These are phyloP conservation scores for Pseudogymnoascus sp. DNA, from an alignment of 2,329 filamentous ascomycete species.

Conservation along the genomic window DNA sequence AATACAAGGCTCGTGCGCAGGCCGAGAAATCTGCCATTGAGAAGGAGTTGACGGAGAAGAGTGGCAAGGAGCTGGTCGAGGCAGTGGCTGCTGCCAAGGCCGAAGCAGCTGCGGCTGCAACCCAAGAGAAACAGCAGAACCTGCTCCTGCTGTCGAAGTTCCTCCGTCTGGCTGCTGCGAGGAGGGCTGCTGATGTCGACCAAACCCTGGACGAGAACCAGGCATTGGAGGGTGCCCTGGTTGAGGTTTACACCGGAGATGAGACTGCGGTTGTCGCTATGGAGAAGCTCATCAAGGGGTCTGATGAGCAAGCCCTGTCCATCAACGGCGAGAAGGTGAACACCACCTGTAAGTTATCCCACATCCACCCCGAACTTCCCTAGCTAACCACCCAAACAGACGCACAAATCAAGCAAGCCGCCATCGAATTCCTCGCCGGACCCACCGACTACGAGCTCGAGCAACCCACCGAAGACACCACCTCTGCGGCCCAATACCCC, in stretches of 20 bases:
- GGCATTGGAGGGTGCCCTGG: constrained; percentile 71
- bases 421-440: constrained; percentile 44
- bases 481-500: constrained; percentile 29
- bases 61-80: constrained; percentile 38
- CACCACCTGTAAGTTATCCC: constrained; percentile 58
- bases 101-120: constrained; percentile 46
- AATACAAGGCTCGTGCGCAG: constrained; percentile 54
- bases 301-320: constrained; percentile 56
- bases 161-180: constrained; percentile 66
- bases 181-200: constrained; percentile 58
- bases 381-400: constrained; percentile 32
- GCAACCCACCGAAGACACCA: constrained; percentile 18
- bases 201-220: constrained; percentile 62
- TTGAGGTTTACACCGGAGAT: constrained; percentile 72
- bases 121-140: constrained; percentile 48
- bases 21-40: constrained; percentile 53
- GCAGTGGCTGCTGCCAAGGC: constrained; percentile 43
- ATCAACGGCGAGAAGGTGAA: constrained; percentile 56
- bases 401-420: constrained; percentile 48
- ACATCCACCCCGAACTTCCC: background rate
- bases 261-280: constrained; percentile 65
- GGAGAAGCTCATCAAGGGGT: constrained; percentile 67
- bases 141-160: constrained; percentile 70
- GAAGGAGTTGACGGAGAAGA: constrained; percentile 45
- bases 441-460: constrained; percentile 24